Conservation (phyloP, 116 monocot genomes). For the Posidonia oceanica region DNA sequence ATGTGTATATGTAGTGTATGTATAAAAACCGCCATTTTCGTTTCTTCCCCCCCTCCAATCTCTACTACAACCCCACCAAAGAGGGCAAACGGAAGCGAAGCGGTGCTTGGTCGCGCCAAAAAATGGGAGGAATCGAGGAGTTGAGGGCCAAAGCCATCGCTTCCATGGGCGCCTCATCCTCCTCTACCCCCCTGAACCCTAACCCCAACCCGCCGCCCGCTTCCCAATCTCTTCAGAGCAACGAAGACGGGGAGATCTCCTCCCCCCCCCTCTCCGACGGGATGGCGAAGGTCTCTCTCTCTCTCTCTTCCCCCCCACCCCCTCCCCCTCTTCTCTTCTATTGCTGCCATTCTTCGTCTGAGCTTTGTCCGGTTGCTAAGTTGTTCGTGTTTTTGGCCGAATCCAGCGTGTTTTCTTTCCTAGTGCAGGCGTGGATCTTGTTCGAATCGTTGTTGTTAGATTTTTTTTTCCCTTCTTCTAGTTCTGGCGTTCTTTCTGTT, state of each 20-base stretch:
- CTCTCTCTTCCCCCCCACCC: background rate
- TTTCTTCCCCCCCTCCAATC: too few relatives aligned
- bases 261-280: constrained; percentile 1
- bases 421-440: background rate
- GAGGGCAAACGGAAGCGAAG: too few relatives aligned
- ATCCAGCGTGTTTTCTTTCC: too few relatives aligned
- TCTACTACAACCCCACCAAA: too few relatives aligned
- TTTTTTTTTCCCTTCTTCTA: background rate
- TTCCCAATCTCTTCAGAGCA: background rate
- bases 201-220: background rate
- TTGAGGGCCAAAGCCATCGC: constrained; percentile 12
- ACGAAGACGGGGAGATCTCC: constrained; percentile 7
- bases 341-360: background rate
- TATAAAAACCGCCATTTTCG: too few relatives aligned
- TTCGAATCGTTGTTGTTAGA: background rate
- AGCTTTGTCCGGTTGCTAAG: too few relatives aligned
- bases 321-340: background rate
- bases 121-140: constrained; percentile 10
- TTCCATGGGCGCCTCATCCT: constrained; percentile 9
- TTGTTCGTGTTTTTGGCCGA: background rate
- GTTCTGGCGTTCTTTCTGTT: background rate
- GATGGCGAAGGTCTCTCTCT: background rate
- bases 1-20: too few relatives aligned
- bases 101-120: background rate
- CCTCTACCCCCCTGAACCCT: background rate